These are phyloP conservation scores for Talaromyces islandicus DNA, from an alignment of 2,329 filamentous ascomycete genomes.

Conservation along the genomic window DNA sequence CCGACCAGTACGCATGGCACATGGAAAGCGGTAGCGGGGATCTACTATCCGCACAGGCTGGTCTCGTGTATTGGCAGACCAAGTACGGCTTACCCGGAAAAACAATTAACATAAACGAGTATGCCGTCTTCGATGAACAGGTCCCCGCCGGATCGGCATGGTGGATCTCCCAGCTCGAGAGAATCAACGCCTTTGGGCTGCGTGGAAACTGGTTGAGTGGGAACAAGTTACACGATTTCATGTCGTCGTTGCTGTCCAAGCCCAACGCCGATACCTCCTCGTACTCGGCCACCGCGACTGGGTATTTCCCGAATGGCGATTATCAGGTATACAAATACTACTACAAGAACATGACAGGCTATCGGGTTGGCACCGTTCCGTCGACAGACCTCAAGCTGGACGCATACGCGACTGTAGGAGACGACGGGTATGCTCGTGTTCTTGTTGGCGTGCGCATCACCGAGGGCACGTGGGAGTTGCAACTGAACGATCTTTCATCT, in stretches of 20 bases:
- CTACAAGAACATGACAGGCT: conserved; percentile 38
- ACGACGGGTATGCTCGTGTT: conserved; percentile 24
- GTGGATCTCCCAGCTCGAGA: conserved; percentile 44
- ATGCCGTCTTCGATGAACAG: conserved; percentile 37
- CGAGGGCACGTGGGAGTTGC: conserved; percentile 29
- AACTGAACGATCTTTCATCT: conserved; percentile 25
- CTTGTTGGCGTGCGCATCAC: conserved; percentile 28
- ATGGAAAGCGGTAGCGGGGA: conserved; percentile 3
- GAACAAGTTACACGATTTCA: conserved; percentile 38
- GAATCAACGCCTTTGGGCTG: conserved; percentile 36
- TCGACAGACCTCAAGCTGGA: conserved; percentile 33
- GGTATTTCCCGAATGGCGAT: conserved; percentile 37
- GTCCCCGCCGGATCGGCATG: conserved; percentile 37
- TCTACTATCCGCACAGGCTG: conserved; percentile 14
- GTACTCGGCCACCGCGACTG: conserved; percentile 20
- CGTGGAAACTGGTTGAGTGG: conserved; percentile 42
- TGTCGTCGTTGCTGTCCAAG: conserved; percentile 36
- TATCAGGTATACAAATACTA: conserved; percentile 48
- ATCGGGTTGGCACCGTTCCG: conserved; percentile 30
- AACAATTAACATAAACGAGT: conserved; percentile 46
- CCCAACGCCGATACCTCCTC: conserved; percentile 16
- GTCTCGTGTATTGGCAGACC: conserved; percentile 19
- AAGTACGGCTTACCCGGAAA: conserved; percentile 26
- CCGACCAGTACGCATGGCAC: conserved; percentile 2
- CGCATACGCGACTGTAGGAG: conserved; percentile 32